Percentiles rank a stretch among this genome's conserved stretches.
Conservation (phyloP, 441 rosid genomes). For the Adansonia madagascariensis region DNA sequence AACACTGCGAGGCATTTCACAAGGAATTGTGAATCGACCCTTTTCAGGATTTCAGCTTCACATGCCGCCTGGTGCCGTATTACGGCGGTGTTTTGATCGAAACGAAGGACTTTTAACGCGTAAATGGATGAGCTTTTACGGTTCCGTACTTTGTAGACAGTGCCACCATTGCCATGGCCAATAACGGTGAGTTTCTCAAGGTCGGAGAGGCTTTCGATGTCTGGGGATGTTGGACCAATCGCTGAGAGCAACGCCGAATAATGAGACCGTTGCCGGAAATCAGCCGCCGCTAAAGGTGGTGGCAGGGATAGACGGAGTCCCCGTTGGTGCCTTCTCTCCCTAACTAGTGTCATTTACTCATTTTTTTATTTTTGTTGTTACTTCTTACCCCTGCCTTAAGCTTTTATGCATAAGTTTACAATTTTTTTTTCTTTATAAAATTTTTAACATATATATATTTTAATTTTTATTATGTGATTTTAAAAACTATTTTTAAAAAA, state of each 20-base stretch:
- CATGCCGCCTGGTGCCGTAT: slow-evolving; percentile 38
- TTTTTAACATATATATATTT: too few species aligned
- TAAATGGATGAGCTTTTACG: slow-evolving; percentile 37
- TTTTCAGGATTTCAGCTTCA: slow-evolving; percentile 62
- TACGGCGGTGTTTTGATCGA: slow-evolving; percentile 30
- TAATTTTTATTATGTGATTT: not conserved
- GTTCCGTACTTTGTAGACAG: slow-evolving; percentile 62
- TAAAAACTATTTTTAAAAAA: not conserved
- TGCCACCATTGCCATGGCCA: slow-evolving; percentile 63
- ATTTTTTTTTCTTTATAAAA: too few species aligned
- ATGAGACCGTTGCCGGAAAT: slow-evolving; percentile 19
- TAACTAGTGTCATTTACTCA: slow-evolving; percentile 51
- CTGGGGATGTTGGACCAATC: slow-evolving; percentile 44
- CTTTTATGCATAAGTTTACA: not conserved
- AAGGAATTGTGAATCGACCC: slow-evolving; percentile 50
- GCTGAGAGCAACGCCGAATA: slow-evolving; percentile 26
- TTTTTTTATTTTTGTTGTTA: slow-evolving; percentile 6
- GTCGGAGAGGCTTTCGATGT: slow-evolving; percentile 45
- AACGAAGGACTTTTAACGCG: slow-evolving; percentile 55
- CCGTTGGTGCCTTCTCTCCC: slow-evolving; percentile 56
- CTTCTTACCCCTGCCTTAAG: slow-evolving; percentile 17
- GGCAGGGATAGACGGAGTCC: slow-evolving; percentile 52
- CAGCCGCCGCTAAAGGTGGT: slow-evolving; percentile 28
- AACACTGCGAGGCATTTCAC: slow-evolving; percentile 57
- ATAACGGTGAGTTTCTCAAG: slow-evolving; percentile 54